A percentile compares a stretch with the other conserved stretches of the same genome.
These are phyloP conservation scores for Solanum virginianum DNA, from an alignment of 257 asterid species.

Conservation along the genomic window DNA sequence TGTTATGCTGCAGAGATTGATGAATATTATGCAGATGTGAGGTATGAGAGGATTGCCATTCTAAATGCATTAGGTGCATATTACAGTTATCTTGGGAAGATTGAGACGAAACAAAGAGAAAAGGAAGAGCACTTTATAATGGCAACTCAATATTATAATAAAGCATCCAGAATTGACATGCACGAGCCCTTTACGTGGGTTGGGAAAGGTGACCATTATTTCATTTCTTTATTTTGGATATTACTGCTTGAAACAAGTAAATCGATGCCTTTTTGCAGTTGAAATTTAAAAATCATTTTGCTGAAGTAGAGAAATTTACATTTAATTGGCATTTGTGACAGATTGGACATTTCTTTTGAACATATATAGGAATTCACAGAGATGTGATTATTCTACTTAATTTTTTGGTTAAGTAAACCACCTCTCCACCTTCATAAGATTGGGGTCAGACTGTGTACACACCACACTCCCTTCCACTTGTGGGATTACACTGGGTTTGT, in stretches of 20 bases:
- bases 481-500: background rate
- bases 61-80: constrained; percentile 96
- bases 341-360: background rate
- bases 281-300: background rate
- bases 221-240: background rate
- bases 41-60: constrained; percentile 94
- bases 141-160: constrained; percentile 95
- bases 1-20: constrained; percentile 71
- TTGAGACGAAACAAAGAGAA: constrained; percentile 76
- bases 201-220: constrained; percentile 65
- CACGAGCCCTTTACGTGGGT: constrained; percentile 99
- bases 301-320: background rate
- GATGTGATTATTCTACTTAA: background rate
- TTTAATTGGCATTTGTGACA: background rate
- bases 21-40: constrained; percentile 94
- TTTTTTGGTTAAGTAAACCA: background rate
- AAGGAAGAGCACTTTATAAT: constrained; percentile 84
- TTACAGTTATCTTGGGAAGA: constrained; percentile 87
- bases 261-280: background rate
- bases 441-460: background rate
- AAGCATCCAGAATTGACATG: constrained; percentile 96
- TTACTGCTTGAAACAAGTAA: background rate
- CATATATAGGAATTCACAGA: background rate
- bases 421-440: background rate
- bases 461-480: background rate